Conservation (phyloP, 345 rosid species). For the Salix viminalis region DNA sequence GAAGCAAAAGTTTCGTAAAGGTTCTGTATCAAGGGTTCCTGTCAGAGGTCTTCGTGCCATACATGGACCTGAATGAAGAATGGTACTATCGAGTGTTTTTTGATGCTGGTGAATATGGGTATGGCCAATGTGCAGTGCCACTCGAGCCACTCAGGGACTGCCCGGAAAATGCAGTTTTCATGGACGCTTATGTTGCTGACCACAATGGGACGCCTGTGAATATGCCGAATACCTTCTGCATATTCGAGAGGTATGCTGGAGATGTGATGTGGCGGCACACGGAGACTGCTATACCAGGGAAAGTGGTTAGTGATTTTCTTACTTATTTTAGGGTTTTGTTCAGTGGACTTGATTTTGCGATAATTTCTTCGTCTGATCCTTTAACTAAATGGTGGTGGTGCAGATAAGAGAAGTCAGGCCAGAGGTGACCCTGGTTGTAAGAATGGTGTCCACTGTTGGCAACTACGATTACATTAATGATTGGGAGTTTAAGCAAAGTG, state of each 20-base stretch:
- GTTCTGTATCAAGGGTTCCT: not conserved
- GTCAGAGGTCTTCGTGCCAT: not conserved
- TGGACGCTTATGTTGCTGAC: not conserved
- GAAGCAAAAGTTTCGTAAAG: not conserved
- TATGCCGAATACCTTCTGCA: not conserved
- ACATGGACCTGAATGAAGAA: not conserved
- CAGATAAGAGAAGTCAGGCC: slow-evolving; percentile 49
- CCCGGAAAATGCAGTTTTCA: not conserved
- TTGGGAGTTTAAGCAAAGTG: not conserved
- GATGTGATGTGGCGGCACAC: not conserved
- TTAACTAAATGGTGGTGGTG: not conserved
- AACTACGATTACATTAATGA: not conserved
- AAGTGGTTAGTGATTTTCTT: not conserved
- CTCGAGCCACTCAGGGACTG: not conserved
- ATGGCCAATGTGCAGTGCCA: not conserved
- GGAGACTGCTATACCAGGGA: not conserved
- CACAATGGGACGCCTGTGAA: not conserved
- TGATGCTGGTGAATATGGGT: not conserved
- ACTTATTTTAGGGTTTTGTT: not conserved
- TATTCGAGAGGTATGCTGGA: not conserved
- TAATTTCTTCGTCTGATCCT: not conserved
- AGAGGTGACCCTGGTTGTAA: slow-evolving; percentile 42
- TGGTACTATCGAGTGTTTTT: not conserved
- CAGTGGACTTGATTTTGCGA: not conserved
- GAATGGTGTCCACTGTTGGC: slow-evolving; percentile 36